These are phyloP conservation scores for Dissophora globulifera DNA, from an alignment of 192 early-diverging fungal genomes.

Conservation along the genomic window DNA sequence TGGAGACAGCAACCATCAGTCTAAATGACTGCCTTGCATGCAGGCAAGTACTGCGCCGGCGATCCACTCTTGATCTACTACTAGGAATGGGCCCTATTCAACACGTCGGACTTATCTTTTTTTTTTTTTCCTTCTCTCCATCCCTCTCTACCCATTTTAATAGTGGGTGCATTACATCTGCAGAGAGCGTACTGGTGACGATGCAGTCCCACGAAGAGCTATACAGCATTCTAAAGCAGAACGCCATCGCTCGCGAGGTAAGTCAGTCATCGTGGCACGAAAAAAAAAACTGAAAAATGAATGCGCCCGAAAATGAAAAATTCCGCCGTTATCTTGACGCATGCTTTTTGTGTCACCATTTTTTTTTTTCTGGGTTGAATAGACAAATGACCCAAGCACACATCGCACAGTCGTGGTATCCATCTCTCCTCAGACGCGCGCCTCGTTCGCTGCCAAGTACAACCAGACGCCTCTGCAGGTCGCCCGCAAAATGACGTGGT, in stretches of 20 bases:
- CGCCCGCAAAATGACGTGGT: constrained; percentile 73
- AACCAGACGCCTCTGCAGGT: constrained; percentile 73
- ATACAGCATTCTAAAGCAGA: constrained; percentile 69
- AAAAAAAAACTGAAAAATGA: background rate
- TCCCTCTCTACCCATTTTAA: too few relatives aligned
- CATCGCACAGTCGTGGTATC: constrained; percentile 83
- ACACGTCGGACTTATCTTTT: too few relatives aligned
- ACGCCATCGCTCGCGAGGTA: constrained; percentile 59
- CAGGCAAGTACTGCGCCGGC: constrained; percentile 66
- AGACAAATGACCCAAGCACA: constrained; percentile 50
- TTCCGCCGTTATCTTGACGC: constrained; percentile 4
- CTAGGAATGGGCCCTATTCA: too few relatives aligned
- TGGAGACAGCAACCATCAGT: constrained; percentile 87
- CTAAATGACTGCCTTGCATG: constrained; percentile 98
- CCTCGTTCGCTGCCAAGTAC: constrained; percentile 92
- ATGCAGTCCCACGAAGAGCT: constrained; percentile 95
- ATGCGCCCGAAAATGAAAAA: constrained; percentile 1
- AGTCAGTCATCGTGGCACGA: background rate
- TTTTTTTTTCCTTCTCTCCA: too few relatives aligned
- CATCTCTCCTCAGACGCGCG: constrained; percentile 89
- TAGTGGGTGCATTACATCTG: constrained; percentile 97
- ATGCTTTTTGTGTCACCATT: background rate
- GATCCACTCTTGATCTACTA: background rate
- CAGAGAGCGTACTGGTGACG: constrained; percentile 92
- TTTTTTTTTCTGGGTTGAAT: too few relatives aligned